Base-by-base conservation (phyloP, 2,329 filamentous ascomycete genomes). In the Aureobasidium pullulans region DNA sequence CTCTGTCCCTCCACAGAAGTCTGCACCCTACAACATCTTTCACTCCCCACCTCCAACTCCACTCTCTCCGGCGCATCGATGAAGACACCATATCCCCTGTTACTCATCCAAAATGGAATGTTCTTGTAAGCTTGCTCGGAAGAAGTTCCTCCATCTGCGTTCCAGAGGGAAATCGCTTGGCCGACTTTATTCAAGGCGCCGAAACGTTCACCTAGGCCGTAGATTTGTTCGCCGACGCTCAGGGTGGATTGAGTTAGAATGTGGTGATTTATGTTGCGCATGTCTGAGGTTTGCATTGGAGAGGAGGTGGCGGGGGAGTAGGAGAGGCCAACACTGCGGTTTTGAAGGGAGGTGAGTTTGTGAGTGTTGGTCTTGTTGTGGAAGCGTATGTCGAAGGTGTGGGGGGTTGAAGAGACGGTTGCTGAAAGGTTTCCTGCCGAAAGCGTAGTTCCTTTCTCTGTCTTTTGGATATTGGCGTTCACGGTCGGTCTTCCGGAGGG, bases 101-200 rank as follows among this genome's bases (percentile, higher is more conserved):
- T 88, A 67, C 82, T 87, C 64, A 88, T 74, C 80, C 83, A 88
- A 70, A 88, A 87, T 0, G 83, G 81, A 2, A 88, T 73, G 67
- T 88, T 89, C 74, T 88, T 89, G 73, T 89, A 89, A 0, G 85
- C 84, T 68, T 88, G 85, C 59, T 88, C 85, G 63, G 81, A 85
- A 0, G 81, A 85, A 0, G 86, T 88, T 9, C 86, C 86, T 6
- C 79, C 80, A 62, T 82, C 80, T 61, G 81, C 79, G 57, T 82
- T 82, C 79, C 79, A 82, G n/a, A 91, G 79, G 59, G 82, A 77
- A 8, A 91, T 75, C 11, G 79, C 78, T 70, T 91, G 87, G 11
- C 88, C 88, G 43, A 90, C 84, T 70, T 89, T 90, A 70, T 88
- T 87, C 72, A 88, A 88, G 6, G 86, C 82, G 0, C 88, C 88